These are phyloP conservation scores for Ligustrum vulgare DNA, from an alignment of 257 asterid genomes.

Conservation along the genomic window DNA sequence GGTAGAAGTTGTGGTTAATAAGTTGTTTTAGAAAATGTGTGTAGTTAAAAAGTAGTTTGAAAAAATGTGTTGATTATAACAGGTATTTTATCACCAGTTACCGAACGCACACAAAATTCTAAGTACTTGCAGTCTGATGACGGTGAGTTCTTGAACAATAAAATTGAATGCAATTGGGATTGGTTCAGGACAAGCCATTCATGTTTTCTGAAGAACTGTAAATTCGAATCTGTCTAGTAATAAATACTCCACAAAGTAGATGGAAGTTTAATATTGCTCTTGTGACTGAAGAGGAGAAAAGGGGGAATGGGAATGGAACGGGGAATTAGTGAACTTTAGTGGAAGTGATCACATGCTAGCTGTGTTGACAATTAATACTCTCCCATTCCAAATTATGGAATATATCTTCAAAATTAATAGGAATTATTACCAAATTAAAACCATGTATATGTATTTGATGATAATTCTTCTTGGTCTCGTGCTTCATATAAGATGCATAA, in stretches of 20 bases:
- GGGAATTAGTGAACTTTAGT: neutral
- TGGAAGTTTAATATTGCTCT: slow-evolving; percentile 1
- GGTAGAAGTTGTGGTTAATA: no score
- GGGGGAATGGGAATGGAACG: neutral
- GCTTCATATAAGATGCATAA: no score
- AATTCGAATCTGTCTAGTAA: neutral
- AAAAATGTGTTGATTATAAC: no score
- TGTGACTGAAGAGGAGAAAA: neutral
- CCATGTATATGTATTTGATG: no score
- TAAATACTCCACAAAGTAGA: slow-evolving; percentile 4
- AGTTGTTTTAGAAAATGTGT: no score
- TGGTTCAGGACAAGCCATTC: neutral
- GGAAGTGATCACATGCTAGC: neutral
- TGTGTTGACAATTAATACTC: neutral
- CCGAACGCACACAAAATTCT: no score
- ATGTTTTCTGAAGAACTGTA: slow-evolving; percentile 1
- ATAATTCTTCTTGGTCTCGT: no score
- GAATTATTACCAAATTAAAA: no score
- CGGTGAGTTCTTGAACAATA: slow-evolving; percentile 2
- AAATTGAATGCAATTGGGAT: neutral
- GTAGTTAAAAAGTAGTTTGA: no score
- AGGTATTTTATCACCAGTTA: no score
- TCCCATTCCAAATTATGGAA: neutral
- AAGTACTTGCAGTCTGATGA: neutral
- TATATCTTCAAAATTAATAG: neutral